A percentile compares a stretch with the other conserved stretches of the same genome.
Conservation (phyloP, 257 asterid genomes). For the Henckelia pumila region DNA sequence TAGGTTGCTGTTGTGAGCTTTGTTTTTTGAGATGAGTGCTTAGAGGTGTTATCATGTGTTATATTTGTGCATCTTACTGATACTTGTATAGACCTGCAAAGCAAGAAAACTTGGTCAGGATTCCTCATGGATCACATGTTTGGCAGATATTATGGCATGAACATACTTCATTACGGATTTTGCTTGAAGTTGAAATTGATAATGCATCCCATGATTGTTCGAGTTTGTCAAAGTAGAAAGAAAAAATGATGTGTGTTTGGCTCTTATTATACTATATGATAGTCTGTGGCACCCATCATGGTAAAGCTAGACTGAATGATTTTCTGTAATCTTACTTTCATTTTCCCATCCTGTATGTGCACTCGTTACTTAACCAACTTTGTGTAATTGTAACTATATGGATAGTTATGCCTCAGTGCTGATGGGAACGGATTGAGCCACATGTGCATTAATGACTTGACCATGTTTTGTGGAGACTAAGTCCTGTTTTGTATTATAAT, state of each 20-base stretch:
- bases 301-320: background rate
- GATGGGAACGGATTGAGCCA: background rate
- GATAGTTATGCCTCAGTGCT: background rate
- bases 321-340: background rate
- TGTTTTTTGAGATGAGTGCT: background rate
- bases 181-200: background rate
- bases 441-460: background rate
- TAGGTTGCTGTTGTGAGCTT: background rate
- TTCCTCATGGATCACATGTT: conserved; percentile 3
- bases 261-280: background rate
- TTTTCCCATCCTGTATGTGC: background rate
- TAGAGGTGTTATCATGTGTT: background rate
- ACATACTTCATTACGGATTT: background rate
- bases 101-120: background rate
- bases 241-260: background rate
- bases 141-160: conserved; percentile 11
- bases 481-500: background rate
- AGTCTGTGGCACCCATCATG: background rate
- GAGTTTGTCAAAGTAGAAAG: conserved; percentile 1
- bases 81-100: conserved; percentile 10
- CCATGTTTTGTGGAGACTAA: background rate
- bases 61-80: background rate
- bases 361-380: background rate
- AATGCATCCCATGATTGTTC: background rate
- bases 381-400: background rate